Percentiles rank a stretch among this genome's conserved stretches.
Conservation (phyloP, 192 early-diverging fungal species). For the Entomortierella beljakovae region DNA sequence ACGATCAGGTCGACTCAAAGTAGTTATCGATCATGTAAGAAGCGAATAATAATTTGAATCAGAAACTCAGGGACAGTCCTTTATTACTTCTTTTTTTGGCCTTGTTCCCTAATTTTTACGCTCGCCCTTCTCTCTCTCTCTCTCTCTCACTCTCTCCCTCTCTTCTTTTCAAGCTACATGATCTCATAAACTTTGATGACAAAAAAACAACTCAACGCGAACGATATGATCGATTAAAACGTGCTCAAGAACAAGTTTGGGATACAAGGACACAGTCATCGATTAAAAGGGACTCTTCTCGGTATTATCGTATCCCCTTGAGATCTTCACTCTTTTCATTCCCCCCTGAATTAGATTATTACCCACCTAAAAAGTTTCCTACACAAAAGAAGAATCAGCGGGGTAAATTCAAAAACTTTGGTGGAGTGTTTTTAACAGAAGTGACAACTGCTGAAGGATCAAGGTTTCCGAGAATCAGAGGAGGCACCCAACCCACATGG, state of each 20-base stretch:
- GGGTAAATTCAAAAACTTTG: conserved; percentile 45
- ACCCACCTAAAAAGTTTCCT: conserved; percentile 42
- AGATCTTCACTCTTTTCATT: conserved; percentile 40
- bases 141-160: neutral
- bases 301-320: conserved; percentile 39
- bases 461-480: conserved; percentile 53
- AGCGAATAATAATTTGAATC: too few relatives aligned
- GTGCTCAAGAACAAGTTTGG: conserved; percentile 47
- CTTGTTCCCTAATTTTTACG: too few relatives aligned
- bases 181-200: conserved; percentile 26
- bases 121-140: too few relatives aligned
- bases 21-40: conserved; percentile 51
- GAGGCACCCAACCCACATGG: conserved; percentile 55
- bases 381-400: conserved; percentile 26
- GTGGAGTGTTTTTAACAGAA: conserved; percentile 47
- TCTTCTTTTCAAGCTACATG: conserved; percentile 5
- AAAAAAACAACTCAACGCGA: conserved; percentile 20
- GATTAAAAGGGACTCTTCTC: conserved; percentile 21
- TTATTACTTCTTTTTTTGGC: too few relatives aligned
- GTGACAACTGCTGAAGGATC: conserved; percentile 49
- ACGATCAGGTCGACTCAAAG: conserved; percentile 51
- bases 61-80: too few relatives aligned
- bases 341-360: conserved; percentile 38
- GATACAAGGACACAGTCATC: conserved; percentile 35
- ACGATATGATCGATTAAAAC: conserved; percentile 30